Conservation (phyloP, 2,329 filamentous ascomycete species). For the Aspergillus floridensis region DNA sequence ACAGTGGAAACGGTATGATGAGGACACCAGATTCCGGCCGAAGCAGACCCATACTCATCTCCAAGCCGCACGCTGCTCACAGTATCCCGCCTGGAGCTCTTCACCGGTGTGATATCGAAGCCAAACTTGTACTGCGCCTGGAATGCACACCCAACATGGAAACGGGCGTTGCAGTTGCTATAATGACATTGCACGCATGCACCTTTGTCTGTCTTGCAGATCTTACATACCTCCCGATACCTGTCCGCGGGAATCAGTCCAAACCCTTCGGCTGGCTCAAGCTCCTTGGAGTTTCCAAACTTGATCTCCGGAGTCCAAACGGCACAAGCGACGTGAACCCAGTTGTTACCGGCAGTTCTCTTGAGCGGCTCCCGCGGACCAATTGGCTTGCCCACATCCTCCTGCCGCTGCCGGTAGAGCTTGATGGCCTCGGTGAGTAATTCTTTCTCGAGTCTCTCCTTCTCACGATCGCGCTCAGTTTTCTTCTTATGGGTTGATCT, state of each 20-base stretch:
- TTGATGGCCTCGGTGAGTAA: conserved; percentile 74
- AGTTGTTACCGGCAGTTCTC: conserved; percentile 92
- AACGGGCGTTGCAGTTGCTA: conserved; percentile 48
- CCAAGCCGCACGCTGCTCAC: conserved; percentile 76
- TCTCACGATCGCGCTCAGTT: conserved; percentile 84
- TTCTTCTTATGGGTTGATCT: conserved; percentile 84
- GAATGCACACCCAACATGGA: conserved; percentile 89
- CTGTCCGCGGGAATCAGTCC: conserved; percentile 71
- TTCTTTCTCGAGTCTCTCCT: conserved; percentile 81
- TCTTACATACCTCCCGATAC: conserved; percentile 76
- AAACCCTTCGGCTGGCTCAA: conserved; percentile 88
- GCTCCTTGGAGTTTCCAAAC: conserved; percentile 77
- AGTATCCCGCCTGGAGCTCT: conserved; percentile 80
- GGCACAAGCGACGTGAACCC: conserved; percentile 93
- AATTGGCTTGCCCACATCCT: conserved; percentile 76
- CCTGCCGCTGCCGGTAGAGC: conserved; percentile 78
- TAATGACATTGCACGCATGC: conserved; percentile 81
- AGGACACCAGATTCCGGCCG: conserved; percentile 87
- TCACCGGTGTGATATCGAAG: conserved; percentile 87
- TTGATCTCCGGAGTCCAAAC: conserved; percentile 90
- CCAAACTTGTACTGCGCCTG: conserved; percentile 79
- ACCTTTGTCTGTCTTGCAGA: conserved; percentile 72
- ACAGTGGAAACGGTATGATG: conserved; percentile 74
- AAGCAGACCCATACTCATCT: conserved; percentile 76
- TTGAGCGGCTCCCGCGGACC: conserved; percentile 89